Evolutionary conservation across 2,329 filamentous ascomycete genomes (phyloP).

Genomic region (Periconia digitata): DNA sequence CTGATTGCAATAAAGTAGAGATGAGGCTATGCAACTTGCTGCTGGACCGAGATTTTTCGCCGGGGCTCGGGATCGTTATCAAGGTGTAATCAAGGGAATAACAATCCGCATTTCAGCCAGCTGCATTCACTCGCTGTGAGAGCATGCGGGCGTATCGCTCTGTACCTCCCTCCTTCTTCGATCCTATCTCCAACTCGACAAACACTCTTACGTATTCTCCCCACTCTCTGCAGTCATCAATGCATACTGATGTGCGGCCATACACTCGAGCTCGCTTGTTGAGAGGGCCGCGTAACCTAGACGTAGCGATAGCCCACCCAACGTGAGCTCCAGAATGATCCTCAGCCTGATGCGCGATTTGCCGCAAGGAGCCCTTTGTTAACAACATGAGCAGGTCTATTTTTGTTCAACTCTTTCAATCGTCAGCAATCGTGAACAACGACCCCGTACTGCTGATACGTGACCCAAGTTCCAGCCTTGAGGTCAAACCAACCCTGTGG

Average conservation of each 20-base stretch:
- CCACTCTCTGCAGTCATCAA: neutral
- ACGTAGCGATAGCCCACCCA: neutral
- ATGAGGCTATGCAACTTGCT: neutral
- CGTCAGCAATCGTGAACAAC: neutral
- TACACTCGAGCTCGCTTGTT: neutral
- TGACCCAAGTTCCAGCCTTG: neutral
- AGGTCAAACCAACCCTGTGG: neutral
- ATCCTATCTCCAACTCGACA: neutral
- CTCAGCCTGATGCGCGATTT: neutral
- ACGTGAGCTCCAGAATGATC: neutral
- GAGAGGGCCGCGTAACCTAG: neutral
- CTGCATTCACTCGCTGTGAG: no score
- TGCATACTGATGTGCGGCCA: neutral
- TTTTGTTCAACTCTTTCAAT: neutral
- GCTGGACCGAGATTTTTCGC: neutral
- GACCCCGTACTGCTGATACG: neutral
- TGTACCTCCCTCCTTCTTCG: neutral
- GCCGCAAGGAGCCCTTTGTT: neutral
- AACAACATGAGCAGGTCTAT: neutral
- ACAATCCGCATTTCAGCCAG: no score
- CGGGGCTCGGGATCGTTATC: no score
- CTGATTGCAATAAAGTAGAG: neutral
- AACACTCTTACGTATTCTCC: no score
- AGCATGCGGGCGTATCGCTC: neutral
- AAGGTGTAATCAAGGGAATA: no score